A percentile compares a stretch with the other conserved stretches of the same genome.
These are phyloP conservation scores for Oryza coarctata DNA, from an alignment of 176 grass and related monocot genomes.

Conservation along the genomic window DNA sequence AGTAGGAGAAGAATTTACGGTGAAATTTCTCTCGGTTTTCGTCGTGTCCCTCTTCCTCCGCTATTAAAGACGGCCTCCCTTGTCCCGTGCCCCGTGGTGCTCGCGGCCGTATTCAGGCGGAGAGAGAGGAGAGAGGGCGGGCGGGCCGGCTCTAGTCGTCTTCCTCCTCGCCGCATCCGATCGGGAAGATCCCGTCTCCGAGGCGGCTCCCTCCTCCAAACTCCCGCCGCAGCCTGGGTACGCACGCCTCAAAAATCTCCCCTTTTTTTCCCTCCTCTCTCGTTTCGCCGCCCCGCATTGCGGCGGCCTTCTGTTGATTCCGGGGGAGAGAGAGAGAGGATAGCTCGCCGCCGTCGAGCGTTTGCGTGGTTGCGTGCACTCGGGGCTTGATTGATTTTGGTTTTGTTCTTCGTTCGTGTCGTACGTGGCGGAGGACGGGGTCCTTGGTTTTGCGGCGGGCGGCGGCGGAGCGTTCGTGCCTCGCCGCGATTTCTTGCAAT, in stretches of 20 bases:
- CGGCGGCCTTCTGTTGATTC: background rate
- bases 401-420: too few relatives aligned
- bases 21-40: too few relatives aligned
- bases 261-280: background rate
- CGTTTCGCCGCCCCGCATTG: conserved; percentile 14
- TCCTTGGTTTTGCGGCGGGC: too few relatives aligned
- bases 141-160: conserved; percentile 9
- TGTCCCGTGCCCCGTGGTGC: conserved; percentile 18
- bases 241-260: conserved; percentile 7
- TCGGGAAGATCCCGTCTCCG: background rate
- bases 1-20: too few relatives aligned
- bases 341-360: too few relatives aligned
- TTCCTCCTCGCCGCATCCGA: background rate
- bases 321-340: too few relatives aligned
- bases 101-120: conserved; percentile 35
- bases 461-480: too few relatives aligned
- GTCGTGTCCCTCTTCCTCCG: conserved; percentile 20
- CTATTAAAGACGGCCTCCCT: conserved; percentile 42
- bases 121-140: conserved; percentile 12
- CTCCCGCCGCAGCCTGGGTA: conserved; percentile 5
- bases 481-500: too few relatives aligned
- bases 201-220: background rate
- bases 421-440: too few relatives aligned
- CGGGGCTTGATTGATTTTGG: too few relatives aligned
- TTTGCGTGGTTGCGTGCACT: too few relatives aligned